These are phyloP conservation scores for Diddensiella caesifluorescens DNA, from an alignment of 805 yeast genomes.

Conservation along the genomic window DNA sequence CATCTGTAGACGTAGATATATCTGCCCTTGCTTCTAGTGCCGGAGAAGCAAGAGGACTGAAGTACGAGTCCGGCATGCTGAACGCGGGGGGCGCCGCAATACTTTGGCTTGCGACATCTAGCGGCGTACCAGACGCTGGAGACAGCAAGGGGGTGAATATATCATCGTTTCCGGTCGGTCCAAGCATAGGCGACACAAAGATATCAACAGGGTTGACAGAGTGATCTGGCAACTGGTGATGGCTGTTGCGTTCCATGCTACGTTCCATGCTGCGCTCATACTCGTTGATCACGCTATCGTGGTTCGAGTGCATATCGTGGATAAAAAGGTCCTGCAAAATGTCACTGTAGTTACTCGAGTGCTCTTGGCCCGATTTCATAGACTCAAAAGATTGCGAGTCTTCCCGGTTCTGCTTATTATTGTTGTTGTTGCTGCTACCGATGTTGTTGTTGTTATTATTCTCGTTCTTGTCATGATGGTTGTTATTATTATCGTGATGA, in stretches of 20 bases:
- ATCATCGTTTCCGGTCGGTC: conserved; percentile 38
- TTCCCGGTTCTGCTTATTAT: neutral
- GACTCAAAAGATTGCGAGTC: neutral
- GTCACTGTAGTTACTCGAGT: neutral
- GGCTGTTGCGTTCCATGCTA: no score
- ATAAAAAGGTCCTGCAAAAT: neutral
- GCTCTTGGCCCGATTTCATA: neutral
- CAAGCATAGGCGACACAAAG: conserved; percentile 20
- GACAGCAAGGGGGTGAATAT: conserved; percentile 73
- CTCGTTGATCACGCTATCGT: no score
- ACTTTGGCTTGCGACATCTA: conserved; percentile 31
- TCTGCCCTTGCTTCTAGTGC: conserved; percentile 1
- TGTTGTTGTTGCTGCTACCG: neutral
- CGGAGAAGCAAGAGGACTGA: conserved; percentile 20
- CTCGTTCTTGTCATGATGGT: neutral
- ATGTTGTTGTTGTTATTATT: neutral
- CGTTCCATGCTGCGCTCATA: no score
- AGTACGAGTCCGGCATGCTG: conserved; percentile 22
- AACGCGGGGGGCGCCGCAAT: conserved; percentile 18
- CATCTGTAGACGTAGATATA: neutral
- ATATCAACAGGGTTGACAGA: conserved; percentile 23
- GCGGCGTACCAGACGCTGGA: conserved; percentile 62
- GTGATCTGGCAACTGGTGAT: no score
- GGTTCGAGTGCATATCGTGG: no score
- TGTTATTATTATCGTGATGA: neutral